phyloP scores from a whole-genome alignment of 176 grass and related monocot species.

The Dendrocalamus sinicus region DNA sequence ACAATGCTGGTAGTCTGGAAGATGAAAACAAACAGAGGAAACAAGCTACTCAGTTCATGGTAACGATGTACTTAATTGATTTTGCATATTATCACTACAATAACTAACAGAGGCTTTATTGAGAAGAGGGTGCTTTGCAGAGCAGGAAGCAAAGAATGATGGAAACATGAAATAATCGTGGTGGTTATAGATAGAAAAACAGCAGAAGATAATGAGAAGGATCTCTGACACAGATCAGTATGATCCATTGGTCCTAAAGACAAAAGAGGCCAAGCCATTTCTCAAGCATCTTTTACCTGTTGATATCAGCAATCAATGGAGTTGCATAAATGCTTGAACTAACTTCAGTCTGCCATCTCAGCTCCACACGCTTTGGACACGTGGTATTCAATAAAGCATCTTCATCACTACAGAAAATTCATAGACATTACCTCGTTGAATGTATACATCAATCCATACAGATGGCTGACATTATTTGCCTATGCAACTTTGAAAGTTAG shows the following conservation, averaged over 20 bases:
- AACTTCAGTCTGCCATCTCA: slow-evolving; percentile 98
- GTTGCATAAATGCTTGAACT: slow-evolving; percentile 97
- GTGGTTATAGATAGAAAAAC: neutral
- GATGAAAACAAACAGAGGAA: slow-evolving; percentile 10
- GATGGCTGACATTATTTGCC: slow-evolving; percentile 4
- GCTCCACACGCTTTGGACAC: slow-evolving; percentile 84
- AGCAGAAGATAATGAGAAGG: slow-evolving; percentile 9
- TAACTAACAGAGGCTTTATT: slow-evolving; percentile 16
- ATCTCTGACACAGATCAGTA: slow-evolving; percentile 33
- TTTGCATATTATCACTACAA: slow-evolving; percentile 5
- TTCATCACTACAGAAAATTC: slow-evolving; percentile 69
- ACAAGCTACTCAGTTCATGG: slow-evolving; percentile 13
- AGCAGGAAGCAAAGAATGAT: slow-evolving; percentile 10
- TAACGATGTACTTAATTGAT: slow-evolving; percentile 11
- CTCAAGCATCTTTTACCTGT: slow-evolving; percentile 63
- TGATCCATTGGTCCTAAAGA: slow-evolving; percentile 7
- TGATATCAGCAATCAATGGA: slow-evolving; percentile 95
- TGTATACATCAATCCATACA: slow-evolving; percentile 23
- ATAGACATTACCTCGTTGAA: slow-evolving; percentile 13
- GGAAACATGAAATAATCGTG: slow-evolving; percentile 15
- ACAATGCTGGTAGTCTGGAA: neutral
- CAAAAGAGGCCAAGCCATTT: slow-evolving; percentile 6
- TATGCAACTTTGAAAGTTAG: slow-evolving; percentile 25
- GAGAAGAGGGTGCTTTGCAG: neutral
- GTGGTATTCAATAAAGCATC: slow-evolving; percentile 78